Base-by-base conservation (phyloP, 1,284 basidiomycete genomes). In the Pterulicium gracile region DNA sequence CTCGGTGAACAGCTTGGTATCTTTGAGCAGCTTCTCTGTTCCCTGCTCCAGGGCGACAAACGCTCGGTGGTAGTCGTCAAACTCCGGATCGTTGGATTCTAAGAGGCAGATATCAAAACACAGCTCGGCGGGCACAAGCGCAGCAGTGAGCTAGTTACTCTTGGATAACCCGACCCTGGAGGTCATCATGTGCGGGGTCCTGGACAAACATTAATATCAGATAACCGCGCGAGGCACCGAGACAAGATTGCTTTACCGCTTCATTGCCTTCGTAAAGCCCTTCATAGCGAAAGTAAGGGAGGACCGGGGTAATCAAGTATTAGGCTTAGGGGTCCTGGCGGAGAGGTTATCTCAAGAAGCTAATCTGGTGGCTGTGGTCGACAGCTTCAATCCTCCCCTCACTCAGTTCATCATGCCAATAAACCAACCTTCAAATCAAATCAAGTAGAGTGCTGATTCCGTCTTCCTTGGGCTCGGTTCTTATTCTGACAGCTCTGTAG, bases 21-120 rank as follows among this genome's bases (percentile, higher is more conserved):
- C 94, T 67, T 97, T 97, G 54, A 91, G 64, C 50, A 98, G 71
- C 67, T 94, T 94, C 59, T 93, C 91, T 0, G 85, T 78, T 13
- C 88, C 82, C 48, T 77, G 68, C 64, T 98, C 92, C 54, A 95
- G 72, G 4, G 74, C 64, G 14, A 76, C 64, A 61, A 95, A 95
- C 58, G 87, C 79, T 48, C 86, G 75, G 51, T 84, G 75, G 56
- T 79, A 83, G 49, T 89, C 85, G 52, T 89, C 87, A 65, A 88
- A 94, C 62, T 94, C 90, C 20, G 88, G 79, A 69, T 95, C 92
- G 54, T 65, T 71, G 5, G 88, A 90, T 64, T 87, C 90, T 93
- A 60, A 22, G 50, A 7, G 35, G 42, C 10, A 49, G 24, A 50
- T 1, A 18, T 15, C 20, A 45, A 48, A 35, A 43, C 44, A 13